phyloP scores from a whole-genome alignment of 2,329 filamentous ascomycete genomes.

The Ceratocystis destructans region DNA sequence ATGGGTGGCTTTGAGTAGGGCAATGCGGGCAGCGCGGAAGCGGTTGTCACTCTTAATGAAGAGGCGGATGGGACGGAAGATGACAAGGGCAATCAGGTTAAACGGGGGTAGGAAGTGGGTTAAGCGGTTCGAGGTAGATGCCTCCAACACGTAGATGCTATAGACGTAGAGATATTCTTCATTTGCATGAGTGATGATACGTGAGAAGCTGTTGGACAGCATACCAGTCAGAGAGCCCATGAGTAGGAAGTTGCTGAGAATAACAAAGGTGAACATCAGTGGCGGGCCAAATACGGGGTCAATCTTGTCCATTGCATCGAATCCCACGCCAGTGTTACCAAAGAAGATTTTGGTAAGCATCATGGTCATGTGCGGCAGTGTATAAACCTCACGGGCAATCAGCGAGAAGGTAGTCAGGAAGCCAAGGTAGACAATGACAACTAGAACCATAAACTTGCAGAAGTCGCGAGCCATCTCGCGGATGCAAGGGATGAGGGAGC shows the following conservation, averaged over 20 bases:
- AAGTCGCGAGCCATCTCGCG: slow-evolving; percentile 95
- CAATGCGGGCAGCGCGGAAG: slow-evolving; percentile 48
- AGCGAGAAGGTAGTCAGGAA: slow-evolving; percentile 80
- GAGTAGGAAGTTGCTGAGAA: slow-evolving; percentile 62
- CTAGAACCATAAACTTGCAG: slow-evolving; percentile 66
- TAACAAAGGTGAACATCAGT: slow-evolving; percentile 60
- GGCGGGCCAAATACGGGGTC: slow-evolving; percentile 46
- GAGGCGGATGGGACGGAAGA: slow-evolving; percentile 59
- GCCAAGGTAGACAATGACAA: slow-evolving; percentile 70
- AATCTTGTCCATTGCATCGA: slow-evolving; percentile 50
- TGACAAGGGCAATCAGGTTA: slow-evolving; percentile 58
- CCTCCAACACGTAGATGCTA: slow-evolving; percentile 50
- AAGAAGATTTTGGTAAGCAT: slow-evolving; percentile 71
- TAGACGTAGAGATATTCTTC: slow-evolving; percentile 74
- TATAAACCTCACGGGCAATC: slow-evolving; percentile 56
- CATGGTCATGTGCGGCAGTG: slow-evolving; percentile 55
- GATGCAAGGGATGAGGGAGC: slow-evolving; percentile 74
- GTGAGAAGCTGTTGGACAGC: slow-evolving; percentile 60
- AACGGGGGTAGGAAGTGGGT: slow-evolving; percentile 59
- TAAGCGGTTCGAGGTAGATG: slow-evolving; percentile 53
- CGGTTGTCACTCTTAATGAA: slow-evolving; percentile 49
- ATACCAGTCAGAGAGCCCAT: slow-evolving; percentile 68
- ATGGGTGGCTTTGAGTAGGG: slow-evolving; percentile 49
- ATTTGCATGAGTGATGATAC: slow-evolving; percentile 47
- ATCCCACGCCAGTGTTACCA: slow-evolving; percentile 61